Conservation (phyloP, 2,329 filamentous ascomycete genomes). For the Elsinoe arachidis region DNA sequence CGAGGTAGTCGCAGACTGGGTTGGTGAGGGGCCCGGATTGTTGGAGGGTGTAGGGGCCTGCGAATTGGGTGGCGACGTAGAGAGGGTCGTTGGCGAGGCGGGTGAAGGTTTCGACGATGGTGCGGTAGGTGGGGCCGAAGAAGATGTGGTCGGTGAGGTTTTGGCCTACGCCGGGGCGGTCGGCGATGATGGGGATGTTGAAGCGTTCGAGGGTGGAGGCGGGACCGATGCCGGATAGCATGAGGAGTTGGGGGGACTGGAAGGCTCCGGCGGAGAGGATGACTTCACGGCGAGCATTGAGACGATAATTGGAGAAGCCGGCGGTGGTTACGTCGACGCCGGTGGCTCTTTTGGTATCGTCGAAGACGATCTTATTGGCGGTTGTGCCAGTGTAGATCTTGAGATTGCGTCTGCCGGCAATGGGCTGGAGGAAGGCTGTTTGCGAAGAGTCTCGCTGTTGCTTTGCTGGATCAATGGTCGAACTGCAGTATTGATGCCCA, state of each 20-base stretch:
- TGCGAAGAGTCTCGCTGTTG: slow-evolving; percentile 22
- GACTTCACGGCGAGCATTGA: slow-evolving; percentile 37
- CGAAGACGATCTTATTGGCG: slow-evolving; percentile 28
- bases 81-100: slow-evolving; percentile 28
- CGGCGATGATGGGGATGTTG: slow-evolving; percentile 33
- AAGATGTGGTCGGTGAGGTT: slow-evolving; percentile 41
- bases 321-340: slow-evolving; percentile 24
- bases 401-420: slow-evolving; percentile 17
- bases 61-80: slow-evolving; percentile 33
- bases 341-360: slow-evolving; percentile 20
- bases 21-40: slow-evolving; percentile 28
- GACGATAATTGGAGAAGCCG: slow-evolving; percentile 9
- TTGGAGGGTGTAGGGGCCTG: neutral
- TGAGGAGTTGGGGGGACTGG: slow-evolving; percentile 48
- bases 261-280: slow-evolving; percentile 50
- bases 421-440: slow-evolving; percentile 21
- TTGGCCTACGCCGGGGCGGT: slow-evolving; percentile 35
- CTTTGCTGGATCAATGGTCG: slow-evolving; percentile 26
- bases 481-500: slow-evolving; percentile 19
- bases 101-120: slow-evolving; percentile 25
- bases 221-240: slow-evolving; percentile 50
- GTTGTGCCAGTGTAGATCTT: slow-evolving; percentile 27
- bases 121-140: slow-evolving; percentile 21
- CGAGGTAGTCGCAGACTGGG: slow-evolving; percentile 34
- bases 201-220: slow-evolving; percentile 30